Conservation (phyloP, 495 filamentous ascomycete genomes). For the Parathielavia appendiculata region DNA sequence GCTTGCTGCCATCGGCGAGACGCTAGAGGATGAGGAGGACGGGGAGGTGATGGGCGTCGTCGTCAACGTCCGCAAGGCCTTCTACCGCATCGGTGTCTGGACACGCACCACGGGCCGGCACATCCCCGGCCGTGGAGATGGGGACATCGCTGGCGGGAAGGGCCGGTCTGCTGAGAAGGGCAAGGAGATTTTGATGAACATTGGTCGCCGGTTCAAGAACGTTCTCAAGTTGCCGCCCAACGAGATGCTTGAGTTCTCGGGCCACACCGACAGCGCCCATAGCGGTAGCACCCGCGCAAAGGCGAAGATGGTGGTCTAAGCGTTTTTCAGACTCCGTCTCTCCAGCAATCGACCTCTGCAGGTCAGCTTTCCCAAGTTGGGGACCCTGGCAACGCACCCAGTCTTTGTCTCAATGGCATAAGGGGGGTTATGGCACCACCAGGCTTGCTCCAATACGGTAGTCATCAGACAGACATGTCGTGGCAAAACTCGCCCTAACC, state of each 20-base stretch:
- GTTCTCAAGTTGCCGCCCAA: slow-evolving; percentile 67
- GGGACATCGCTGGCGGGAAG: slow-evolving; percentile 61
- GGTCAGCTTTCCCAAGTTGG: neutral
- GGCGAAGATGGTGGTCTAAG: slow-evolving; percentile 81
- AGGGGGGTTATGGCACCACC: neutral
- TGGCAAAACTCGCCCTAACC: neutral
- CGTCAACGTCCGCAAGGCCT: slow-evolving; percentile 96
- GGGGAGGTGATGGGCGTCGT: slow-evolving; percentile 99
- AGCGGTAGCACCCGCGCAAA: slow-evolving; percentile 90
- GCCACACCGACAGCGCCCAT: slow-evolving; percentile 90
- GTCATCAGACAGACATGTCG: neutral
- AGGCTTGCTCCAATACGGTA: no score
- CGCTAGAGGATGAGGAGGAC: slow-evolving; percentile 88
- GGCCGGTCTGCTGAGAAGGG: slow-evolving; percentile 71
- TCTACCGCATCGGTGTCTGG: slow-evolving; percentile 93
- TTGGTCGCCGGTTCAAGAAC: slow-evolving; percentile 87
- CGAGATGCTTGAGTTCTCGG: slow-evolving; percentile 88
- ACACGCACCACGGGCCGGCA: slow-evolving; percentile 84
- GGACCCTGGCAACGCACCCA: neutral
- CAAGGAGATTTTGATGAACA: slow-evolving; percentile 71
- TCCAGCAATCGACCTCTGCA: neutral
- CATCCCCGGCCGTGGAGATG: slow-evolving; percentile 67
- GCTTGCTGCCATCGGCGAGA: slow-evolving; percentile 95
- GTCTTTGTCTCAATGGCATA: neutral
- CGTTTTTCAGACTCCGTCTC: neutral